Evolutionary conservation across 2,329 filamentous ascomycete species (phyloP).

Genomic region (Polychaeton citri): DNA sequence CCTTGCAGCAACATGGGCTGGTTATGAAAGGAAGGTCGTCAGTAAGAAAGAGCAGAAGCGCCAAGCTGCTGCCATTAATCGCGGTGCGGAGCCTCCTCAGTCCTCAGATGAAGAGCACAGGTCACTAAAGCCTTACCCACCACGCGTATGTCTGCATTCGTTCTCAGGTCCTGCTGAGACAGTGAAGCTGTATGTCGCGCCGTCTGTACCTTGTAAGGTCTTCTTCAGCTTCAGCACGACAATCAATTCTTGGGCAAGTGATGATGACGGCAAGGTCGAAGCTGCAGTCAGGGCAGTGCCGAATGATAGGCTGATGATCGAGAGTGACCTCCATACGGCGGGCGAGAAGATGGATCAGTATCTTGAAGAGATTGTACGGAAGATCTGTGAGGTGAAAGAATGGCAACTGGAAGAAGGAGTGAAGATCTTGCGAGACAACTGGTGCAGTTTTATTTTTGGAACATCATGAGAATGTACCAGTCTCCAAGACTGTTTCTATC

Average conservation of each 20-base stretch:
- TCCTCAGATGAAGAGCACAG: constrained; percentile 4
- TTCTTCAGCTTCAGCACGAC: constrained; percentile 81
- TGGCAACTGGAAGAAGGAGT: constrained; percentile 67
- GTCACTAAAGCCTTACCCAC: constrained; percentile 54
- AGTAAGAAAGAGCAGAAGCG: constrained; percentile 43
- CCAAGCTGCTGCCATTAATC: constrained; percentile 5
- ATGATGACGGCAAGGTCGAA: constrained; percentile 39
- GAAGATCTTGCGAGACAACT: constrained; percentile 56
- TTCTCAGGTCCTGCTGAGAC: constrained; percentile 69
- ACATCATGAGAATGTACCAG: too few species aligned
- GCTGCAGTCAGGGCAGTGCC: constrained; percentile 62
- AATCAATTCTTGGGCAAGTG: constrained; percentile 50
- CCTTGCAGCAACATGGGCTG: constrained; percentile 54
- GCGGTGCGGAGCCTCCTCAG: constrained; percentile 4
- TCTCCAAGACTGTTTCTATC: too few species aligned
- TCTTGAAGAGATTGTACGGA: constrained; percentile 62
- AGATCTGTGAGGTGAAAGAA: constrained; percentile 62
- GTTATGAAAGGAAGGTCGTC: constrained; percentile 49
- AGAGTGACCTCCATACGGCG: constrained; percentile 80
- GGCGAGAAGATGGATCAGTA: constrained; percentile 66
- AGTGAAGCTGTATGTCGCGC: constrained; percentile 64
- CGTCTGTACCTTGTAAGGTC: constrained; percentile 58
- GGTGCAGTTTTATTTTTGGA: constrained; percentile 66
- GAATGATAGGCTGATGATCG: constrained; percentile 65
- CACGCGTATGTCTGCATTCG: constrained; percentile 84